Evolutionary conservation across 371 early-diverging fungal genomes (phyloP).

Genomic region (Mortierella sp.): DNA sequence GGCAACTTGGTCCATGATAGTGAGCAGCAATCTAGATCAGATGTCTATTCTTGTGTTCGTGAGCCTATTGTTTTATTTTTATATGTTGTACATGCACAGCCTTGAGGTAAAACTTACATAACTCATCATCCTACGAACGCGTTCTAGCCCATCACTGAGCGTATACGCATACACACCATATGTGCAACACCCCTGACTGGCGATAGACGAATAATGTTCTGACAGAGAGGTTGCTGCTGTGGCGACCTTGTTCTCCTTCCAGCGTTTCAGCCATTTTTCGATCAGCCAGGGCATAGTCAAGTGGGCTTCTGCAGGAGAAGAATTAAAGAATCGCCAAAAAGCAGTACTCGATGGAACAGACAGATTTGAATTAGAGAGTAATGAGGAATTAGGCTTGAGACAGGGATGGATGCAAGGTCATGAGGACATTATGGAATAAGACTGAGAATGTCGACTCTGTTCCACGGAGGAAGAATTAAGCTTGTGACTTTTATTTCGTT

Average conservation of each 20-base stretch:
- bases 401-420: background rate
- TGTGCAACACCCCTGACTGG: conserved; percentile 92
- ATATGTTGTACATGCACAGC: background rate
- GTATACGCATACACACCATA: conserved; percentile 97
- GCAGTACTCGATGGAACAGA: background rate
- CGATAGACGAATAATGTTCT: background rate
- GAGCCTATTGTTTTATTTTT: background rate
- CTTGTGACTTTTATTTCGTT: too few species aligned
- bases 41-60: background rate
- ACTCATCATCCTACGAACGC: conserved; percentile 84
- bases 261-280: conserved; percentile 51
- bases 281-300: conserved; percentile 49
- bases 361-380: background rate
- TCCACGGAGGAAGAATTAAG: too few species aligned
- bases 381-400: background rate
- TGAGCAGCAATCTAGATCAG: background rate
- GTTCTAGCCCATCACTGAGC: conserved; percentile 86
- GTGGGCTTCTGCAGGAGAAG: conserved; percentile 13
- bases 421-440: too few species aligned
- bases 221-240: conserved; percentile 23
- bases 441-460: too few species aligned
- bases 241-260: conserved; percentile 38
- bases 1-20: conserved; percentile 63
- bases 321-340: conserved; percentile 20
- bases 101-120: conserved; percentile 60